Evolutionary conservation across 2,329 filamentous ascomycete species (phyloP), one percentile per base, ranked within the genome.

Genomic region (Xylariales sp.): DNA sequence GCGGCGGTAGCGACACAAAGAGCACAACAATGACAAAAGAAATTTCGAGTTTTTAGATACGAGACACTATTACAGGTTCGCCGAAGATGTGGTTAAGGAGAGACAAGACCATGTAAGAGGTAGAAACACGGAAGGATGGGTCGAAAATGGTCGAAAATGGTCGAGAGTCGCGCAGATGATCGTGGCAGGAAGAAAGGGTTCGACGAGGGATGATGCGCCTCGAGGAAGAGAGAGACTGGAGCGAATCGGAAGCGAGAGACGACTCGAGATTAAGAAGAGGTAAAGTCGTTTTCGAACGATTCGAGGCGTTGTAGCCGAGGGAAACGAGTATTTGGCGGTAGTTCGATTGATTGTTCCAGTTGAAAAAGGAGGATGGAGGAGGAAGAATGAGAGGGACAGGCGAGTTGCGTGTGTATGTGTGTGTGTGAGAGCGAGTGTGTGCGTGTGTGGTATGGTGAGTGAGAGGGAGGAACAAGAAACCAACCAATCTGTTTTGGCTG

Each of bases 141-240:
- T 64, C 56, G 36, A 32, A 65, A 45, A 62, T 54, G 62, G 57
- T 64, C 56, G 36, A 32, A 65, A 45, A 62, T 54, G 65, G 67
- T 63, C 60, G 46, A 63, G 63, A 70, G 64, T 74, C 72, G 74
- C 73, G 72, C 71, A 71, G 65, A 59, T 57, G 66, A 65, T 58
- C 67, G 72, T 72, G 71, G 69, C 67, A 62, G 67, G 54, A 69
- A 45, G 50, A 59, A 65, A 62, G 68, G 67, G 62, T 43, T 63
- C 54, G 70, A 71, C 61, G 67, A 63, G 65, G 64, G 71, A 70
- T 56, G 71, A 76, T 77, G 75, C 75, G 76, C 76, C 73, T 73
- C 71, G 72, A 67, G 65, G 57, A 60, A 60, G 64, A 74, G 70
- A 66, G 72, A 70, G 71, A 71, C 73, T 73, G 69, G 64, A 72